A percentile compares a stretch with the other conserved stretches of the same genome.
Evolutionary conservation across 805 yeast species (phyloP).

Genomic region (Yarrowia divulgata): DNA sequence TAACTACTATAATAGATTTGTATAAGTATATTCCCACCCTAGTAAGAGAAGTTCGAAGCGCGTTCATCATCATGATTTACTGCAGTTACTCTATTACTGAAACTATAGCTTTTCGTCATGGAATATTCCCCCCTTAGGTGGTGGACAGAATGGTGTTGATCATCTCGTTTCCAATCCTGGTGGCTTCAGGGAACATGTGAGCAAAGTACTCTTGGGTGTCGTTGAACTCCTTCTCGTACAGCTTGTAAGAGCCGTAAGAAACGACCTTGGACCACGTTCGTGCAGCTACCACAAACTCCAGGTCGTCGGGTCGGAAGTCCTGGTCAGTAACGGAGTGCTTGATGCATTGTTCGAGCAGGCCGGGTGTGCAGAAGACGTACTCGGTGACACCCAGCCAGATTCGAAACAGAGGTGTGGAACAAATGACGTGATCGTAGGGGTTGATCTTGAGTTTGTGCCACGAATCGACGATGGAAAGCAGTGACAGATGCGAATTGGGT

Average conservation of each 20-base stretch:
- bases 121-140: background rate
- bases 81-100: conserved; percentile 6
- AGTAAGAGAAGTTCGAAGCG: too few species aligned
- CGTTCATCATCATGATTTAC: background rate
- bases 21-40: background rate
- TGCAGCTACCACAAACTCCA: conserved; percentile 92
- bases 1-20: conserved; percentile 19
- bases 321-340: conserved; percentile 70
- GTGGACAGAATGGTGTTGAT: conserved; percentile 65
- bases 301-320: conserved; percentile 83
- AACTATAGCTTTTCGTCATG: background rate
- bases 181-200: conserved; percentile 89
- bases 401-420: conserved; percentile 92
- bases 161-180: conserved; percentile 91
- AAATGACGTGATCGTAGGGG: conserved; percentile 96
- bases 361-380: conserved; percentile 84
- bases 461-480: conserved; percentile 90
- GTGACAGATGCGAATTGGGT: conserved; percentile 89
- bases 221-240: conserved; percentile 76
- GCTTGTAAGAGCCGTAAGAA: conserved; percentile 71
- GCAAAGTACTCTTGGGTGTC: conserved; percentile 81
- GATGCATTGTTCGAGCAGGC: conserved; percentile 79
- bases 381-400: conserved; percentile 94
- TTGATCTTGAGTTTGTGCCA: conserved; percentile 86
- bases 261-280: conserved; percentile 86